Evolutionary conservation across 169 alveolate genomes (phyloP), one percentile per base, ranked within the genome.

Genomic region (Cryptosporidium canis): DNA sequence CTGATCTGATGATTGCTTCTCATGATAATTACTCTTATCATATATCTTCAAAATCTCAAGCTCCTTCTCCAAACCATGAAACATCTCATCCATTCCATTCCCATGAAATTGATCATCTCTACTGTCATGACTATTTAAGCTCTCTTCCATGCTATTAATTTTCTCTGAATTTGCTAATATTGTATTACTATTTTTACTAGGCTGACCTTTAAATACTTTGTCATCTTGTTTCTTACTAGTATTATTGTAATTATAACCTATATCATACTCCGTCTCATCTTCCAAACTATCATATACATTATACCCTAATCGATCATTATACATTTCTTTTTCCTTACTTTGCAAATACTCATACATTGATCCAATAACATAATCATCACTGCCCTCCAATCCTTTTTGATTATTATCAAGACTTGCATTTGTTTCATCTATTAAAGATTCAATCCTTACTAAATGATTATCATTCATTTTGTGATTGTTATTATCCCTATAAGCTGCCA

Each of bases 21-120:
- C 55, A 21, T 27, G 11, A 8, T 45, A 44, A 18, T 21, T 44
- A 67, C 27, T 47, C 11, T 70, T 41, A 4, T 77, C 87, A 77
- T 77, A 61, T 41, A 55, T 45, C 39, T 61, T 77, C 51, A 77
- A 31, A 24, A 77, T 55, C 47, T 77, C 72, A 43, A 77, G 43
- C 27, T 77, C 87, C 37, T 58, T 61, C 43, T 77, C 87, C 8
- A 77, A 24, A 12, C 87, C 87, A 12, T 71, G 35, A 61, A 77
- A 58, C 68, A 71, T 48, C n/a, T 71, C 70, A 27, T 51, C 64
- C 16, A 71, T 55, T 9, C 8, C 84, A 68, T 14, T 12, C 9
- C 41, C 41, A 61, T 61, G 24, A 35, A 11, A 21, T 18, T 61
- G 45, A 29, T 31, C 27, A 0, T 2, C 31, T 12, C 31, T 21